Evolutionary conservation across 345 rosid species (phyloP), one percentile per base, ranked within the genome.

Genomic region (Limnanthes douglasii): DNA sequence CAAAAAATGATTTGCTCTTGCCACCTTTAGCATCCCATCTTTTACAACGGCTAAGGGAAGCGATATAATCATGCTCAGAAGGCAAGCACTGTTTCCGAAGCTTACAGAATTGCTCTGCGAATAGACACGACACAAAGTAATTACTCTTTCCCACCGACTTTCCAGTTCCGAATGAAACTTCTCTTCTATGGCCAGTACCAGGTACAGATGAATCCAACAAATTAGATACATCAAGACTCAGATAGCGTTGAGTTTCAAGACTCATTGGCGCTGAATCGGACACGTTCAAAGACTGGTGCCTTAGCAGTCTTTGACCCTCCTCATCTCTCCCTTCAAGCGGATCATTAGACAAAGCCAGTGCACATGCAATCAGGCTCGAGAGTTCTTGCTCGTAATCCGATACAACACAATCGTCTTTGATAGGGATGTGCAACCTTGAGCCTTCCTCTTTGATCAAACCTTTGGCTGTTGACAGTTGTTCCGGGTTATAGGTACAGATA

Each of bases 1-100:
- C 85, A 4, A 90, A 90, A 25, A 80, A 43, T 1, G 80, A 70
- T 50, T 75, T 84, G 69, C 96, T 90, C 68, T 90, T 90, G 31
- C 98, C 98, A 45, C 98, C 96, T 41, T 90, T 75, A 11, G 98
- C 98, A 70, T 81, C 88, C 98, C 96, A 85, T 14, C 61, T 72
- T 48, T 54, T 69, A 57, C 98, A 90, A 6, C 94, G 93, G 59
- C 88, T 66, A 22, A 90, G 61, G 16, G 98, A 90, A 45, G 86
- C 76, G 15, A 90, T 78, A 38, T 58, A 90, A 65, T 73, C 85
- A 37, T 68, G 60, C 73, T 85, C 98, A 8, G 96, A 90, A 0
- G 59, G 67, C 48, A 82, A 80, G 43, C 88, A 77, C 1, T 32
- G 48, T 34, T 43, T 64, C 48, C 96, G 69, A 32, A 90, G 78